A percentile compares a stretch with the other conserved stretches of the same genome.
Conservation (phyloP, 2,329 filamentous ascomycete genomes). For the Fusarium buxicola region DNA sequence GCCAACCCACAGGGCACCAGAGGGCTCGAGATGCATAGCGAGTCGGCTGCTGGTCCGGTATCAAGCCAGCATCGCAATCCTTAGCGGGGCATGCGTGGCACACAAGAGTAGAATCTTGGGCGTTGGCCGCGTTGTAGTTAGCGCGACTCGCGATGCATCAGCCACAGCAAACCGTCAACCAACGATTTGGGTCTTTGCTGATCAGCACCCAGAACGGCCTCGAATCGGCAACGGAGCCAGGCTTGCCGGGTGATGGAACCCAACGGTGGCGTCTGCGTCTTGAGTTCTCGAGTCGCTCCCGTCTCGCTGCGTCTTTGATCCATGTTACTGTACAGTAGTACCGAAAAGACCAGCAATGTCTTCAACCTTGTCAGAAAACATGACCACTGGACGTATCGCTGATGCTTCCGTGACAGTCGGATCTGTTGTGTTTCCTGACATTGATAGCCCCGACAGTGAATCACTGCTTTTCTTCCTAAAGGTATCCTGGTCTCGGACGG, state of each 20-base stretch:
- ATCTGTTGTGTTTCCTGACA: background rate
- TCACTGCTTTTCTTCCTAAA: background rate
- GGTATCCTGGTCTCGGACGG: background rate
- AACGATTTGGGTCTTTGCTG: constrained; percentile 33
- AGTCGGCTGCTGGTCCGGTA: constrained; percentile 34
- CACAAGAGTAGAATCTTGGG: too few relatives aligned
- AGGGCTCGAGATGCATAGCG: constrained; percentile 15
- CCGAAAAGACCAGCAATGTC: constrained; percentile 18
- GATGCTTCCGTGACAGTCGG: constrained; percentile 1
- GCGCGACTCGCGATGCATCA: constrained; percentile 35
- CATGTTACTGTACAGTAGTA: constrained; percentile 17
- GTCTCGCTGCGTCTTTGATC: constrained; percentile 32
- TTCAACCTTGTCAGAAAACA: constrained; percentile 30
- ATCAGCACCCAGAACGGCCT: constrained; percentile 42
- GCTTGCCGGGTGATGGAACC: constrained; percentile 22
- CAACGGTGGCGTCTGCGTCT: constrained; percentile 36
- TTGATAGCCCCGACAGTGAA: too few relatives aligned
- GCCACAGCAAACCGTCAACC: constrained; percentile 39
- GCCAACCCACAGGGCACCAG: constrained; percentile 10
- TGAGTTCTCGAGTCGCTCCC: constrained; percentile 31
- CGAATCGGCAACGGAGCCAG: constrained; percentile 34
- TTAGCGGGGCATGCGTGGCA: constrained; percentile 35
- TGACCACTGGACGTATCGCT: constrained; percentile 11
- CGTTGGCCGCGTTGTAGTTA: constrained; percentile 35
- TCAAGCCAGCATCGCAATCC: constrained; percentile 30